These are phyloP conservation scores for Solanum hybrid DNA, from an alignment of 305 asterid species.

Conservation along the genomic window DNA sequence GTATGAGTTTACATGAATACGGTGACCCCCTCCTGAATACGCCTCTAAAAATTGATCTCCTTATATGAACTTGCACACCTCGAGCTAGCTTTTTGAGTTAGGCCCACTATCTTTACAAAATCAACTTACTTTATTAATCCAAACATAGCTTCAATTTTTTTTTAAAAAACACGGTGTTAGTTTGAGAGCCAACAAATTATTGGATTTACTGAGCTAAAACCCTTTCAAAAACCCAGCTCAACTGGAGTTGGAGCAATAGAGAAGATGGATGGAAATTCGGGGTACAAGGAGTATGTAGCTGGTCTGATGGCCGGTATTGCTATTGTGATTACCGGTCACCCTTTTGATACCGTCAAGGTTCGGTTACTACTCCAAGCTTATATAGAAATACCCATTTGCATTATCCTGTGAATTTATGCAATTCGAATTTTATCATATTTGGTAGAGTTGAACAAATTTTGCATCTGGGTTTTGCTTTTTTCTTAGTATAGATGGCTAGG, in stretches of 20 bases:
- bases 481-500: background rate
- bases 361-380: background rate
- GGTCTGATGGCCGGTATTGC: constrained; percentile 89
- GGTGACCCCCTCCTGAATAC: too few species aligned
- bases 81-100: background rate
- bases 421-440: background rate
- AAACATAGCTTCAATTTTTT: too few species aligned
- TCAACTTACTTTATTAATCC: background rate
- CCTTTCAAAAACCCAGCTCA: background rate
- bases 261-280: constrained; percentile 35
- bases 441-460: background rate
- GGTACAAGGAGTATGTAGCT: constrained; percentile 78
- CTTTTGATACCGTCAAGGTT: constrained; percentile 95
- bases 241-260: background rate
- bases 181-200: background rate
- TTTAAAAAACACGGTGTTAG: background rate
- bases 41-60: too few species aligned
- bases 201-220: background rate
- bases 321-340: constrained; percentile 81
- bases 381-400: background rate
- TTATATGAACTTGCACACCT: too few species aligned
- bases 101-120: background rate
- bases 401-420: background rate
- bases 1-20: too few species aligned
- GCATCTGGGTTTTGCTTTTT: background rate